A percentile compares a stretch with the other conserved stretches of the same genome.
Evolutionary conservation across 176 grass and related monocot species (phyloP).

Genomic region (Rhipidocladum racemiflorum): DNA sequence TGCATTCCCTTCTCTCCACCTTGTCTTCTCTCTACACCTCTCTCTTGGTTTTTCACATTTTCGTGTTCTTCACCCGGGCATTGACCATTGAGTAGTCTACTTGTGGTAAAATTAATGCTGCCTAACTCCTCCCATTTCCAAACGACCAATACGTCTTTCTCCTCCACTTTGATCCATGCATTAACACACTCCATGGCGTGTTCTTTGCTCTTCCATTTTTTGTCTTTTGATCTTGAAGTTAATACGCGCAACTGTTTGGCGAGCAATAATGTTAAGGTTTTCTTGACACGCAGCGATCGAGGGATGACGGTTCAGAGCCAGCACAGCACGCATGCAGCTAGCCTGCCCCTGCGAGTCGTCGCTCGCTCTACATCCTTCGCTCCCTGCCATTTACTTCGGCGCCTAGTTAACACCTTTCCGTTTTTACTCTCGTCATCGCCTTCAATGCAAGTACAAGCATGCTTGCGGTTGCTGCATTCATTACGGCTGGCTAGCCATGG

Average conservation of each 20-base stretch:
- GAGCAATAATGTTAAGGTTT: constrained; percentile 21
- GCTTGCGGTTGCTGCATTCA: constrained; percentile 12
- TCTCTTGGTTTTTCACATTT: background rate
- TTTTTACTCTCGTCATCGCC: constrained; percentile 5
- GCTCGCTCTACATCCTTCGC: background rate
- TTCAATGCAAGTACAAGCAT: background rate
- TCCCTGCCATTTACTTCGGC: constrained; percentile 7
- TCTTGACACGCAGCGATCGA: background rate
- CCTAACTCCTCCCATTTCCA: background rate
- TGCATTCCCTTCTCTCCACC: constrained; percentile 13
- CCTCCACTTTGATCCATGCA: background rate
- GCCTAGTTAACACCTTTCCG: background rate
- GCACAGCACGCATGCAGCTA: background rate
- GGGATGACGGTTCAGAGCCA: background rate
- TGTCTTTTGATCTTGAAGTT: constrained; percentile 10
- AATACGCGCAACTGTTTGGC: constrained; percentile 25
- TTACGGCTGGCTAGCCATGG: background rate
- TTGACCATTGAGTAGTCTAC: background rate
- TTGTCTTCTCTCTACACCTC: background rate
- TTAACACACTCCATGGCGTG: background rate
- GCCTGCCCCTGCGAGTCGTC: background rate
- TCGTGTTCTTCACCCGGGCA: background rate
- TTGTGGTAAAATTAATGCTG: background rate
- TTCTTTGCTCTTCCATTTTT: background rate
- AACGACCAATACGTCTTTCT: background rate